Conservation (phyloP, 169 alveolate genomes). For the Plasmodium sp. region DNA sequence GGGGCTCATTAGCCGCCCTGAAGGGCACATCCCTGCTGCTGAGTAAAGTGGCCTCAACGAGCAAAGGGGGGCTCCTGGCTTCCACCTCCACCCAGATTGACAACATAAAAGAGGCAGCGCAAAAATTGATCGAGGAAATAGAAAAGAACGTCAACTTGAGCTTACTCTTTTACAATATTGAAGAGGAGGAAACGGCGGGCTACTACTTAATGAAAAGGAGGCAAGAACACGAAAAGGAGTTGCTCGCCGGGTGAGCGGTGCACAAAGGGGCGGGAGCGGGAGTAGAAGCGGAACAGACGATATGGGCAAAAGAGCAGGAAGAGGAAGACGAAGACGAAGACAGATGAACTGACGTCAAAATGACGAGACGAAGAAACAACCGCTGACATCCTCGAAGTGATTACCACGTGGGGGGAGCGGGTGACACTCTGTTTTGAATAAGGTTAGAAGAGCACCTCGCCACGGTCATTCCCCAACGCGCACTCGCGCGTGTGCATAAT, state of each 20-base stretch:
- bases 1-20: slow-evolving; percentile 72
- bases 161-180: slow-evolving; percentile 60
- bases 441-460: not conserved
- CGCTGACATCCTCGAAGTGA: not conserved
- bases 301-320: not conserved
- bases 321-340: not conserved
- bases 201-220: slow-evolving; percentile 68
- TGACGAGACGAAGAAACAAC: not conserved
- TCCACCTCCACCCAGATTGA: slow-evolving; percentile 72
- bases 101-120: slow-evolving; percentile 72
- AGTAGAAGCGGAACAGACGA: not conserved
- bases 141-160: slow-evolving; percentile 53
- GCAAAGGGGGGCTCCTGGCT: slow-evolving; percentile 67
- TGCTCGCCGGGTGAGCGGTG: not conserved
- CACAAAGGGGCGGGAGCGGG: not conserved
- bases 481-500: not conserved
- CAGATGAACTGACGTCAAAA: not conserved
- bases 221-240: slow-evolving; percentile 36
- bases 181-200: slow-evolving; percentile 74
- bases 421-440: not conserved
- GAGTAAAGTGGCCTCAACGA: slow-evolving; percentile 67
- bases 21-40: slow-evolving; percentile 66
- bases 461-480: not conserved
- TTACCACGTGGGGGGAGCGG: not conserved
- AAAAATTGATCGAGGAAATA: slow-evolving; percentile 70